Percentiles rank a stretch among this genome's conserved stretches.
These are phyloP conservation scores for Balakata baccata DNA, from an alignment of 345 rosid genomes.

Conservation along the genomic window DNA sequence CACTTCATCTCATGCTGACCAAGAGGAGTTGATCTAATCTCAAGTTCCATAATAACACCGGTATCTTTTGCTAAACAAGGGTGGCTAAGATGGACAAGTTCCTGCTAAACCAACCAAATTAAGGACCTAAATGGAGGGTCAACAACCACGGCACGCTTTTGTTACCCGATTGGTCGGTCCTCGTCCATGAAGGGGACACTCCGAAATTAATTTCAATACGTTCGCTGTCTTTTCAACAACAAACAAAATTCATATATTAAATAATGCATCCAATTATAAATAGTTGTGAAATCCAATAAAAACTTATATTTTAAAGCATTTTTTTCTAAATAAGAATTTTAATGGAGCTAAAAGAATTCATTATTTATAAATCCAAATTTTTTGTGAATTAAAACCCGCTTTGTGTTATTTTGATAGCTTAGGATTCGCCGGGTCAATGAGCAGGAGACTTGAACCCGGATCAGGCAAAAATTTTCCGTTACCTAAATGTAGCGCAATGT, in stretches of 20 bases:
- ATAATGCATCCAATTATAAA: too few relatives aligned
- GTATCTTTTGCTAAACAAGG: neutral
- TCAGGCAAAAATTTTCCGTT: too few relatives aligned
- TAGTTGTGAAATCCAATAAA: neutral
- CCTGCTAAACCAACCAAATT: conserved; percentile 5
- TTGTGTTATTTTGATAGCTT: too few relatives aligned
- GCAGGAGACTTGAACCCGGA: too few relatives aligned
- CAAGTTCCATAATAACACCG: neutral
- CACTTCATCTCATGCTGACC: conserved; percentile 3
- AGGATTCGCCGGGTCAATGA: too few relatives aligned
- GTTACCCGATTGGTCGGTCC: neutral
- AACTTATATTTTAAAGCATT: too few relatives aligned
- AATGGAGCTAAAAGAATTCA: too few relatives aligned
- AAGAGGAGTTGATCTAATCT: conserved; percentile 9
- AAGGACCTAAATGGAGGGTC: neutral
- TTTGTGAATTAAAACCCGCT: too few relatives aligned
- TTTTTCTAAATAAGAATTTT: too few relatives aligned
- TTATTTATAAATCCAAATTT: too few relatives aligned
- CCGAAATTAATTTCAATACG: neutral
- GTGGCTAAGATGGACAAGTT: neutral
- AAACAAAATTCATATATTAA: neutral
- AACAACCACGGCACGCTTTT: neutral
- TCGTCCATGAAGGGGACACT: neutral
- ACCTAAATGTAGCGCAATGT: too few relatives aligned
- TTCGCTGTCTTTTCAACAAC: neutral